A percentile compares a stretch with the other conserved stretches of the same genome.
Evolutionary conservation across 2,329 filamentous ascomycete genomes (phyloP).

Genomic region (Thelonectria discophora): DNA sequence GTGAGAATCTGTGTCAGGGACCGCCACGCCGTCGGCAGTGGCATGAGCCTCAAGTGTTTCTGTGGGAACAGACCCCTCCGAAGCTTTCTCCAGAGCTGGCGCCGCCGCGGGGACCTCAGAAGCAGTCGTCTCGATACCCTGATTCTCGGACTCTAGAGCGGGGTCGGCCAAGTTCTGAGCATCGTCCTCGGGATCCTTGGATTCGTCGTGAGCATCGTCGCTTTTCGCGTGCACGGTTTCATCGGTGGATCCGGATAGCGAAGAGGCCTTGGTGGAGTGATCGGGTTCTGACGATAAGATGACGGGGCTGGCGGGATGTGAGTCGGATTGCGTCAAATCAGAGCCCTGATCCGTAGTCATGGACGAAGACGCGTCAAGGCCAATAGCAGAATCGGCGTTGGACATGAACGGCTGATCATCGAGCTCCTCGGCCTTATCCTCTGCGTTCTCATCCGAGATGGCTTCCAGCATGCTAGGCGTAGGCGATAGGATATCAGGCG

Average conservation of each 20-base stretch:
- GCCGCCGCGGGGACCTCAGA: conserved; percentile 4
- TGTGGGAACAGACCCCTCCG: conserved; percentile 14
- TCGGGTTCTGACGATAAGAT: conserved; percentile 63
- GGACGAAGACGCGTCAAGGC: conserved; percentile 57
- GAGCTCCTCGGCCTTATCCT: conserved; percentile 37
- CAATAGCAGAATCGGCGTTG: conserved; percentile 65
- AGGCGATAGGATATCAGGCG: conserved; percentile 31
- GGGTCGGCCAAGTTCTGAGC: conserved; percentile 4
- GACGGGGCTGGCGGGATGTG: conserved; percentile 65
- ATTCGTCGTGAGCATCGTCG: conserved; percentile 33
- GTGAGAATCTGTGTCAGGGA: conserved; percentile 9
- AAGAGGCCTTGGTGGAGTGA: conserved; percentile 70
- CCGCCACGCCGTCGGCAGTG: neutral
- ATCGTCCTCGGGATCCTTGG: conserved; percentile 26
- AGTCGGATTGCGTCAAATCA: conserved; percentile 62
- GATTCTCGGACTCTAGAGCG: conserved; percentile 2
- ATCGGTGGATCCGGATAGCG: conserved; percentile 69
- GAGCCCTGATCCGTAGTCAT: conserved; percentile 57
- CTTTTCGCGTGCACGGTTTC: conserved; percentile 60
- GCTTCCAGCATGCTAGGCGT: conserved; percentile 32
- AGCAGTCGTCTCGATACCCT: conserved; percentile 27
- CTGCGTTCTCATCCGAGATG: conserved; percentile 35
- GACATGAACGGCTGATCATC: conserved; percentile 46
- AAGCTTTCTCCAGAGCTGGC: neutral
- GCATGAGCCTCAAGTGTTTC: conserved; percentile 3